A percentile compares a stretch with the other conserved stretches of the same genome.
These are phyloP conservation scores for Neurospora africana DNA, from an alignment of 495 filamentous ascomycete genomes.

Conservation along the genomic window DNA sequence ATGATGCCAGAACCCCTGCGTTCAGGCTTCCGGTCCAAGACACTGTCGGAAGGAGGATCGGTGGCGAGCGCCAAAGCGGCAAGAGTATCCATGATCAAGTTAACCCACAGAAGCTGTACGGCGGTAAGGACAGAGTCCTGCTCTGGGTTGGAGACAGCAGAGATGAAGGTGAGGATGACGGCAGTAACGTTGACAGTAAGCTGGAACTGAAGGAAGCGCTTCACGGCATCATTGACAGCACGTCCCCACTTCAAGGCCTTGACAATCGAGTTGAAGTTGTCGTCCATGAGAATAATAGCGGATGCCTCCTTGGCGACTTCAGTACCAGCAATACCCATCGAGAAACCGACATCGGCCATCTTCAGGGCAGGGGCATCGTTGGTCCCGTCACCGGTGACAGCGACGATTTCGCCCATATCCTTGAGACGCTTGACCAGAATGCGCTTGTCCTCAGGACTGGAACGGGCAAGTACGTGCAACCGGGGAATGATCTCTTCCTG, in stretches of 20 bases:
- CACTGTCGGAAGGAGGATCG: conserved; percentile 67
- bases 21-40: conserved; percentile 74
- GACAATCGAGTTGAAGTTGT: conserved; percentile 80
- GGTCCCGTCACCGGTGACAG: conserved; percentile 81
- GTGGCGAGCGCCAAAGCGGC: conserved; percentile 80
- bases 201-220: conserved; percentile 88
- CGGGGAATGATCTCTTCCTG: conserved; percentile 64
- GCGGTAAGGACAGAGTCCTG: conserved; percentile 68
- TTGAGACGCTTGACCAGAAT: conserved; percentile 67
- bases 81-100: conserved; percentile 90
- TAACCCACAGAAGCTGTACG: conserved; percentile 85
- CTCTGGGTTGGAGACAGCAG: conserved; percentile 58
- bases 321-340: conserved; percentile 85
- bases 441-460: conserved; percentile 80
- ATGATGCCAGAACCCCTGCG: conserved; percentile 68
- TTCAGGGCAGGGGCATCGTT: conserved; percentile 84
- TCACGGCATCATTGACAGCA: conserved; percentile 81
- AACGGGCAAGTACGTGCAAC: conserved; percentile 76
- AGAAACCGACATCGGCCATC: conserved; percentile 81
- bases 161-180: conserved; percentile 71
- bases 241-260: conserved; percentile 87
- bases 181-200: conserved; percentile 87
- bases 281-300: conserved; percentile 84
- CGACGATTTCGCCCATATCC: conserved; percentile 66
- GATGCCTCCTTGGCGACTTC: conserved; percentile 93